A percentile compares a stretch with the other conserved stretches of the same genome.
These are phyloP conservation scores for Vigna nakashimae DNA, from an alignment of 306 rosid genomes.

Conservation along the genomic window DNA sequence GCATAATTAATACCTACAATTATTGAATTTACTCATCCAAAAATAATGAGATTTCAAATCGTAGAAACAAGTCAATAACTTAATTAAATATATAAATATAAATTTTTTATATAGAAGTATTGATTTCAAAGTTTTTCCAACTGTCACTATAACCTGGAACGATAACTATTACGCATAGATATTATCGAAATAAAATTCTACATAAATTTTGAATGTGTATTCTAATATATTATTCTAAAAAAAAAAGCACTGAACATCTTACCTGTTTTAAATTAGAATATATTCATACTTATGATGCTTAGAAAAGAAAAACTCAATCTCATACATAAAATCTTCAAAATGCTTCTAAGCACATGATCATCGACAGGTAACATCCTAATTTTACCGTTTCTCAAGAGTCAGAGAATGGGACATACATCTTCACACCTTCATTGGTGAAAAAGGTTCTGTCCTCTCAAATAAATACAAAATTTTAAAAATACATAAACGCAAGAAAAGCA, in stretches of 20 bases:
- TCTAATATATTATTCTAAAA: background rate
- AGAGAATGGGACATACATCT: background rate
- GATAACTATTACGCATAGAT: background rate
- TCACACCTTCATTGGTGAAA: conserved; percentile 12
- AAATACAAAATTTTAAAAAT: background rate
- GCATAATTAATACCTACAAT: background rate
- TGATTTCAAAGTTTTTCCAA: background rate
- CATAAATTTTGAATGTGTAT: background rate
- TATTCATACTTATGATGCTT: background rate
- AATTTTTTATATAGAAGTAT: background rate
- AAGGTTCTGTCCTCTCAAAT: background rate
- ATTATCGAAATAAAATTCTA: background rate
- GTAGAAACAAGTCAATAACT: background rate
- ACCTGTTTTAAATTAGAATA: background rate
- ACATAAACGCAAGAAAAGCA: background rate
- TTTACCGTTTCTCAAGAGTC: background rate
- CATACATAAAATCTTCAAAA: background rate
- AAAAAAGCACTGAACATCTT: background rate
- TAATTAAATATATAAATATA: background rate
- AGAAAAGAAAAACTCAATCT: background rate
- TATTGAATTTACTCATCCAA: background rate
- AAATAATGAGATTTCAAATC: background rate
- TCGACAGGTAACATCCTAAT: background rate
- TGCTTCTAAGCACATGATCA: conserved; percentile 14
- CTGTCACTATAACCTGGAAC: background rate